A percentile compares a stretch with the other conserved stretches of the same genome.
phyloP scores from a whole-genome alignment of 495 filamentous ascomycete species.

The Penicillium alfredii region DNA sequence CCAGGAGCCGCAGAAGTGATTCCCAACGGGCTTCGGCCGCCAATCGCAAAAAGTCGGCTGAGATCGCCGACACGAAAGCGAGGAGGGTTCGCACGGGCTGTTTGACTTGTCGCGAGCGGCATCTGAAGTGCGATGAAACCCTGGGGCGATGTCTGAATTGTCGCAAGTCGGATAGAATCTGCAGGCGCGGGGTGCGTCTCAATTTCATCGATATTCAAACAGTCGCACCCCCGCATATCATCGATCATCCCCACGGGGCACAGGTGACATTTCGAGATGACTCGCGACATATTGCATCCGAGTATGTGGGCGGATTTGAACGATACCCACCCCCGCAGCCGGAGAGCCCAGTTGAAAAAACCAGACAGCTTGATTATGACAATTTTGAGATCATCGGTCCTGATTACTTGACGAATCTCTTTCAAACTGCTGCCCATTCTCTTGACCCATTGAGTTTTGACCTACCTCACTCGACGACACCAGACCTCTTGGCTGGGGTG shows the following conservation, averaged over 20 bases:
- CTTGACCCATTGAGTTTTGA: conserved; percentile 20
- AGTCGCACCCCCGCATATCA: conserved; percentile 57
- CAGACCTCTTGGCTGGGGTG: conserved; percentile 13
- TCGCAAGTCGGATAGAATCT: conserved; percentile 76
- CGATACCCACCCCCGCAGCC: conserved; percentile 58
- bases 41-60: conserved; percentile 21
- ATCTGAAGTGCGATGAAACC: conserved; percentile 80
- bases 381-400: conserved; percentile 27
- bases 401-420: conserved; percentile 19
- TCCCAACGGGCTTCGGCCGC: conserved; percentile 14
- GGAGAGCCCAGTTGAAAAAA: conserved; percentile 28
- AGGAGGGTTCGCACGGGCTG: conserved; percentile 71
- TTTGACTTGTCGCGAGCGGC: conserved; percentile 69
- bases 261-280: conserved; percentile 80
- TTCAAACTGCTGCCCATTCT: conserved; percentile 24
- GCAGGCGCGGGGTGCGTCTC: conserved; percentile 78
- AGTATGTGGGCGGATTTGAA: conserved; percentile 77
- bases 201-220: conserved; percentile 89
- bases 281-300: conserved; percentile 82
- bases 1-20: conserved; percentile 18
- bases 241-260: conserved; percentile 59
- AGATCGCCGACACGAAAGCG: conserved; percentile 44
- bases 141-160: conserved; percentile 80
- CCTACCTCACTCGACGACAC: conserved; percentile 8
- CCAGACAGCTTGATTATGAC: conserved; percentile 35